Evolutionary conservation across 2,329 filamentous ascomycete species (phyloP).

Genomic region (Zelopaecilomyces penicillatus): DNA sequence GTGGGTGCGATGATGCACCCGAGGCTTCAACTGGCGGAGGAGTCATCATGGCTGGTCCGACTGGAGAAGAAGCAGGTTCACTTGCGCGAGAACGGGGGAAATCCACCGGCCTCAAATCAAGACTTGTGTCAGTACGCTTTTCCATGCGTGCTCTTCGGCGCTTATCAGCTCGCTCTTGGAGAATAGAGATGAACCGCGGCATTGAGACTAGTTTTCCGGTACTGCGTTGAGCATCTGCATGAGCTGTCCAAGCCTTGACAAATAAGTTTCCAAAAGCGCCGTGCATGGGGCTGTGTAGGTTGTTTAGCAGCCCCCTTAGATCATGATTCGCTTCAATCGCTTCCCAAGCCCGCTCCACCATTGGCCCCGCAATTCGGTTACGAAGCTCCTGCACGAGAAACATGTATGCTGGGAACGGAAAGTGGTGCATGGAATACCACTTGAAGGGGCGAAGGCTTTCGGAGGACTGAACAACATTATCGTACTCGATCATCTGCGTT

Average conservation of each 20-base stretch:
- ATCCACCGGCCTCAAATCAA: conserved; percentile 16
- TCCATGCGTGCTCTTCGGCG: conserved; percentile 22
- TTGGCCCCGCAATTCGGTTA: conserved; percentile 41
- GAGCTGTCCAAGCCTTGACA: conserved; percentile 54
- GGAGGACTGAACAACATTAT: conserved; percentile 45
- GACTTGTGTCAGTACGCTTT: conserved; percentile 17
- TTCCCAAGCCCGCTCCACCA: conserved; percentile 51
- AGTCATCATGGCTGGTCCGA: conserved; percentile 24
- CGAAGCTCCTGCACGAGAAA: conserved; percentile 50
- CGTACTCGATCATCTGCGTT: conserved; percentile 51
- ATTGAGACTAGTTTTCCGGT: conserved; percentile 33
- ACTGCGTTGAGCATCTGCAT: conserved; percentile 38
- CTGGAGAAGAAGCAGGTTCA: conserved; percentile 8
- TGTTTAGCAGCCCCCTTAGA: conserved; percentile 38
- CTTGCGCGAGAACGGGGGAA: conserved; percentile 14
- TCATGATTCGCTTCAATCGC: conserved; percentile 48
- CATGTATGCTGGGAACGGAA: conserved; percentile 54
- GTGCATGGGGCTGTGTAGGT: conserved; percentile 48
- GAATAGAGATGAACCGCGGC: conserved; percentile 39
- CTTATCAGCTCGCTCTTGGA: conserved; percentile 37
- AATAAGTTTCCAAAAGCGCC: conserved; percentile 49
- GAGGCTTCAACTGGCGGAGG: conserved; percentile 17
- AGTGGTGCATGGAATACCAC: conserved; percentile 53
- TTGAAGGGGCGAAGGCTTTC: conserved; percentile 43
- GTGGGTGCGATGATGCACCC: conserved; percentile 9